Conservation (phyloP, 2,329 filamentous ascomycete species). For the Arthrobotrys iridis region DNA sequence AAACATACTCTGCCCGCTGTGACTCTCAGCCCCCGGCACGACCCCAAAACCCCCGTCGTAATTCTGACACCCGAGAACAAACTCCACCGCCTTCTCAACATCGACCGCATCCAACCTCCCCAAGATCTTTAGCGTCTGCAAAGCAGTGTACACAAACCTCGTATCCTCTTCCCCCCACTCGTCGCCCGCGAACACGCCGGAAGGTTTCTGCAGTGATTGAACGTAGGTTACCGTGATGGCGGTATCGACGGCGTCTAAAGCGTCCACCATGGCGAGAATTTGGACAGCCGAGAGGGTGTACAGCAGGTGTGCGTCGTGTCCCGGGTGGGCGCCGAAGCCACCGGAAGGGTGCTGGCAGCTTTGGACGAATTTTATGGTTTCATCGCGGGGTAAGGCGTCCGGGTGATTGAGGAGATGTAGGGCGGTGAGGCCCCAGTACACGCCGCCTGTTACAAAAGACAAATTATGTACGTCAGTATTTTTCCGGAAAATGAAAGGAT, state of each 20-base stretch:
- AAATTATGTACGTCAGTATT: too few species aligned
- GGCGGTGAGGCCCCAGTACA: slow-evolving; percentile 95
- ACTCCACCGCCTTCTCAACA: slow-evolving; percentile 79
- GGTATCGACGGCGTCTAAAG: slow-evolving; percentile 80
- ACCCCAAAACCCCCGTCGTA: slow-evolving; percentile 95
- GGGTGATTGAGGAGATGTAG: slow-evolving; percentile 84
- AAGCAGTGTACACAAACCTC: slow-evolving; percentile 87
- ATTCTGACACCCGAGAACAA: slow-evolving; percentile 85
- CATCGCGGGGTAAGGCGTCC: slow-evolving; percentile 79
- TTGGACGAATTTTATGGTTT: slow-evolving; percentile 90
- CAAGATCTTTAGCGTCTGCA: slow-evolving; percentile 89
- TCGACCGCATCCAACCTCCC: slow-evolving; percentile 76
- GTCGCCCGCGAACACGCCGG: slow-evolving; percentile 90
- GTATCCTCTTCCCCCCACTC: slow-evolving; percentile 98
- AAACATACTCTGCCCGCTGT: slow-evolving; percentile 77
- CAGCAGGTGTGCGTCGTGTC: slow-evolving; percentile 94
- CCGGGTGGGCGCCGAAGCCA: slow-evolving; percentile 91
- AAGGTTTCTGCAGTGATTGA: slow-evolving; percentile 59
- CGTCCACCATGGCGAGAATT: slow-evolving; percentile 86
- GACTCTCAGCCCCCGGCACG: slow-evolving; percentile 88
- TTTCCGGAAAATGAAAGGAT: too few species aligned
- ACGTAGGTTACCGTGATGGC: slow-evolving; percentile 52
- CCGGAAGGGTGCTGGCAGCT: slow-evolving; percentile 77
- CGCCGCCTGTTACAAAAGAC: slow-evolving; percentile 73
- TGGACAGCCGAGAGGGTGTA: slow-evolving; percentile 96